Percentiles rank a stretch among this genome's conserved stretches.
Conservation (phyloP, 2,329 filamentous ascomycete genomes). For the Camptophora hylomeconis region DNA sequence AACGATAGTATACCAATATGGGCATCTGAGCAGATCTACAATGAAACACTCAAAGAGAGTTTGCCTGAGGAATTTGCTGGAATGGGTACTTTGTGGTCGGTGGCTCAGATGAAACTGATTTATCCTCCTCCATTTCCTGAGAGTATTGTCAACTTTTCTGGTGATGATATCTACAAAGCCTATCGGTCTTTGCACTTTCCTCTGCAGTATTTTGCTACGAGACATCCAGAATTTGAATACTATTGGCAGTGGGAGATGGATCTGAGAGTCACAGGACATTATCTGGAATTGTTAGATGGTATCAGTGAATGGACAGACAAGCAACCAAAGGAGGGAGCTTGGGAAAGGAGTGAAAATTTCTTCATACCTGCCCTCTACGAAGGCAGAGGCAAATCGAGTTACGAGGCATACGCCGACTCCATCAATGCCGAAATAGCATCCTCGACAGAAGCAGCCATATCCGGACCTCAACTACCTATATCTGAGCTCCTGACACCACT, state of each 20-base stretch:
- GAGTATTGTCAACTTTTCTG: slow-evolving; percentile 19
- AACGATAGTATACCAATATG: slow-evolving; percentile 61
- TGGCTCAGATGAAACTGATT: slow-evolving; percentile 14
- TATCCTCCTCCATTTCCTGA: slow-evolving; percentile 17
- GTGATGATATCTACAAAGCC: slow-evolving; percentile 20
- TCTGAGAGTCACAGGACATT: slow-evolving; percentile 51
- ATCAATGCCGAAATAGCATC: slow-evolving; percentile 8
- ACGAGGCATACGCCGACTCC: slow-evolving; percentile 8
- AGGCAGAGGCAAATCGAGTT: no score
- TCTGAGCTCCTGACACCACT: slow-evolving; percentile 10
- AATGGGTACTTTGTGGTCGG: slow-evolving; percentile 24
- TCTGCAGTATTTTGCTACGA: slow-evolving; percentile 50
- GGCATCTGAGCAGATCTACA: slow-evolving; percentile 53
- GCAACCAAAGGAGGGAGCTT: slow-evolving; percentile 59
- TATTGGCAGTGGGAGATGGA: slow-evolving; percentile 64
- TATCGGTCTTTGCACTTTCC: slow-evolving; percentile 50
- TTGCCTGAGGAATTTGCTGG: slow-evolving; percentile 23
- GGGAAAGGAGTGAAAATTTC: slow-evolving; percentile 66
- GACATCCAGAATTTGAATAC: slow-evolving; percentile 51
- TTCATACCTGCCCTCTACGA: slow-evolving; percentile 46
- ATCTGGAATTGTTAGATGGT: slow-evolving; percentile 60
- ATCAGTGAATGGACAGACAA: slow-evolving; percentile 52
- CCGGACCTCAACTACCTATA: slow-evolving; percentile 11
- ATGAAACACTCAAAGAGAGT: slow-evolving; percentile 34
- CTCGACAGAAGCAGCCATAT: slow-evolving; percentile 7